Conservation (phyloP, 148 eudicot genomes). For the Nepenthes gracilis region DNA sequence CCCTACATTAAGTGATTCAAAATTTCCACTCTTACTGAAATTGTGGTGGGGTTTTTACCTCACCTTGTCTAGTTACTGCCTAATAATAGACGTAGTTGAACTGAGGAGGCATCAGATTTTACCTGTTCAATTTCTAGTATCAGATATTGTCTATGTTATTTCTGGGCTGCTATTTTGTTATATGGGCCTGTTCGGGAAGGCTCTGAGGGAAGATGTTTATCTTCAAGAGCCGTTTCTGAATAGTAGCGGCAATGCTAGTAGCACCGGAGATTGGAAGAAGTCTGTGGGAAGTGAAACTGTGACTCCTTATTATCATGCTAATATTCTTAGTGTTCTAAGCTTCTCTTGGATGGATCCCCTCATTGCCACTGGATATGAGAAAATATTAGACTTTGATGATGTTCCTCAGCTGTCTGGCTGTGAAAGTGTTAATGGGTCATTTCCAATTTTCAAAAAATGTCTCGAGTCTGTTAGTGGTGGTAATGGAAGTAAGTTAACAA, state of each 20-base stretch:
- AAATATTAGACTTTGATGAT: conserved; percentile 32
- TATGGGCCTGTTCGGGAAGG: conserved; percentile 17
- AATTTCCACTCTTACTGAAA: conserved; percentile 39
- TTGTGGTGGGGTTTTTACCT: conserved; percentile 65
- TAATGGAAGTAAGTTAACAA: conserved; percentile 11
- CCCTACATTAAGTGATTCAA: conserved; percentile 12
- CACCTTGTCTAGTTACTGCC: conserved; percentile 36
- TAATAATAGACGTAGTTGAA: conserved; percentile 25
- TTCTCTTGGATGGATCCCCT: conserved; percentile 31
- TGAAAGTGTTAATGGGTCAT: conserved; percentile 21
- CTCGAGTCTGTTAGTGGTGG: conserved; percentile 15
- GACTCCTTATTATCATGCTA: conserved; percentile 21
- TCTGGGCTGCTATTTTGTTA: conserved; percentile 18
- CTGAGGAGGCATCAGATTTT: background rate
- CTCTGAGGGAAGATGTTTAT: background rate
- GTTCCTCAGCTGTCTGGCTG: conserved; percentile 24
- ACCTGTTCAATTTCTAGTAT: conserved; percentile 13
- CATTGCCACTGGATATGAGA: conserved; percentile 21
- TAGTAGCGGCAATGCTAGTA: background rate
- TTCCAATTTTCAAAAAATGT: conserved; percentile 10
- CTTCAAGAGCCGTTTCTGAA: conserved; percentile 24
- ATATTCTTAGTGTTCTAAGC: conserved; percentile 15
- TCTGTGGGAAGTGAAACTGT: conserved; percentile 2
- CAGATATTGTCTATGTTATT: conserved; percentile 19
- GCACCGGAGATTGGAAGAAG: conserved; percentile 6